Evolutionary conservation across 768 basidiomycete species (phyloP).

Genomic region (Hypholoma sublateritium): DNA sequence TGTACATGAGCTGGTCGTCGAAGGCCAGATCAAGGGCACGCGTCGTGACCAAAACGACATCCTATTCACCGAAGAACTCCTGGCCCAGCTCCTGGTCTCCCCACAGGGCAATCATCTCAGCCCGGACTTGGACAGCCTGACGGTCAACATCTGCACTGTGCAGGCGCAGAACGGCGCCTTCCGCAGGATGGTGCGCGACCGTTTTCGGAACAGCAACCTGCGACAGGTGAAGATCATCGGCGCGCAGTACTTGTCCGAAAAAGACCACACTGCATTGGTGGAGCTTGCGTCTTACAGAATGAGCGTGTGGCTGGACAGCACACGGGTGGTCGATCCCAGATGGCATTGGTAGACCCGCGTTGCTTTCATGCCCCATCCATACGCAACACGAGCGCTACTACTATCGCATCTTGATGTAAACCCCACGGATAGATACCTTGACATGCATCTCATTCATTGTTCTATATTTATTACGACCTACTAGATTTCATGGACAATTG

Average conservation of each 20-base stretch:
- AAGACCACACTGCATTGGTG: neutral
- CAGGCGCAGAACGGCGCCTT: constrained; percentile 1
- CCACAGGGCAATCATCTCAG: neutral
- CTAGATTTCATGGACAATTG: neutral
- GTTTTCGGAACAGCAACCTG: neutral
- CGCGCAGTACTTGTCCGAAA: neutral
- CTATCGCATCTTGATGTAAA: too few species aligned
- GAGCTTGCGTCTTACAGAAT: constrained; percentile 4
- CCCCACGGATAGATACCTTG: neutral
- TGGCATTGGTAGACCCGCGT: neutral
- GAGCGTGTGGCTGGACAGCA: neutral
- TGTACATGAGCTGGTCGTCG: neutral
- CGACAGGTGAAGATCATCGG: constrained; percentile 2
- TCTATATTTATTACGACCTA: neutral
- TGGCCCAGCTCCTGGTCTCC: neutral
- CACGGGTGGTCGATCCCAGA: neutral
- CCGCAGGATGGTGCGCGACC: constrained; percentile 3
- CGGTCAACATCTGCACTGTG: neutral
- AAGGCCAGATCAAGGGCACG: neutral
- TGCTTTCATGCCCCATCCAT: too few species aligned
- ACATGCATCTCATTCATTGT: neutral
- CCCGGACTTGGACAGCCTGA: constrained; percentile 1
- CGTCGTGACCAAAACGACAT: neutral
- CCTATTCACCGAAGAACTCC: neutral
- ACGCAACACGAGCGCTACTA: too few species aligned